These are phyloP conservation scores for Coniferiporia sulphurascens DNA, from an alignment of 1,284 basidiomycete genomes.

Conservation along the genomic window DNA sequence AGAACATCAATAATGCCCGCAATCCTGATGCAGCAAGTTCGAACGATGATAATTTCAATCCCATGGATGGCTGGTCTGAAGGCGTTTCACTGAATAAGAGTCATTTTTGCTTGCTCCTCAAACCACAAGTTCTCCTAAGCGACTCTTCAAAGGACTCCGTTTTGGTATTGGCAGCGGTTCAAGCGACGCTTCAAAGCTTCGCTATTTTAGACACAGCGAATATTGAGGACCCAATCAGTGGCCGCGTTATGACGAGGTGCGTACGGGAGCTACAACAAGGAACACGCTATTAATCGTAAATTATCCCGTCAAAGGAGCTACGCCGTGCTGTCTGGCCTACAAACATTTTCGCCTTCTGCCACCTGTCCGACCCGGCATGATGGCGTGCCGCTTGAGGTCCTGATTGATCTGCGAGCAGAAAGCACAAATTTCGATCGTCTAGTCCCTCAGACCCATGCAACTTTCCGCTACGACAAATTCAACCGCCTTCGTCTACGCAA, in stretches of 20 bases:
- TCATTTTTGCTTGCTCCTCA: slow-evolving; percentile 81
- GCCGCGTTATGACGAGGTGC: slow-evolving; percentile 82
- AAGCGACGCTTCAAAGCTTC: slow-evolving; percentile 80
- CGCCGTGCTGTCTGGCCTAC: slow-evolving; percentile 72
- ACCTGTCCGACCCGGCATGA: slow-evolving; percentile 36
- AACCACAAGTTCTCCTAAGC: slow-evolving; percentile 85
- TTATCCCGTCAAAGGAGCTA: slow-evolving; percentile 51
- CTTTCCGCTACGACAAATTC: slow-evolving; percentile 90
- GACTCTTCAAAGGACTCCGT: slow-evolving; percentile 59
- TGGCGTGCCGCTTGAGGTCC: slow-evolving; percentile 82
- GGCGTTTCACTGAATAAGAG: slow-evolving; percentile 64
- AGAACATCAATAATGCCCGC: slow-evolving; percentile 28
- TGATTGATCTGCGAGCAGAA: slow-evolving; percentile 82
- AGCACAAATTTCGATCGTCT: slow-evolving; percentile 83
- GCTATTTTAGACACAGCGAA: slow-evolving; percentile 78
- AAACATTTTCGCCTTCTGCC: slow-evolving; percentile 79
- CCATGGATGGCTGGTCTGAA: slow-evolving; percentile 65
- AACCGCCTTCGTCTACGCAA: slow-evolving; percentile 85
- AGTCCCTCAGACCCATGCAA: slow-evolving; percentile 85
- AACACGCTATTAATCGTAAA: background rate
- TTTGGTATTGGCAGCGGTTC: slow-evolving; percentile 77
- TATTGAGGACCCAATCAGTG: slow-evolving; percentile 80
- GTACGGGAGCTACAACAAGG: slow-evolving; percentile 11
- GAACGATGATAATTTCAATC: slow-evolving; percentile 36
- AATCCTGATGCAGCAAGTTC: slow-evolving; percentile 24